phyloP scores from a whole-genome alignment of 805 yeast species.

The Zygotorulaspora sp. region DNA sequence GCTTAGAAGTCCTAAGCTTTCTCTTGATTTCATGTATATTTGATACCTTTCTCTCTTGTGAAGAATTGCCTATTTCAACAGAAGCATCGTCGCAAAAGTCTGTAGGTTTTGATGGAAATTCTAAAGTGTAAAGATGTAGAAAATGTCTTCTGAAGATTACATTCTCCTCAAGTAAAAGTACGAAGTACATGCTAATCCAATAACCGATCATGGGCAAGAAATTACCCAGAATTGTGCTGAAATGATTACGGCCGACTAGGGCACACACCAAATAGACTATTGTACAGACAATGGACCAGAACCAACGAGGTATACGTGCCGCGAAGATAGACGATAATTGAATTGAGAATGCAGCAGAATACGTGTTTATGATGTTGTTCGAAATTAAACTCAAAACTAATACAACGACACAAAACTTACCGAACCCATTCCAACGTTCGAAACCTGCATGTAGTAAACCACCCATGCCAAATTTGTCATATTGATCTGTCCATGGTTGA shows the following conservation, averaged over 20 bases:
- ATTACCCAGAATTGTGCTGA: conserved; percentile 68
- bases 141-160: conserved; percentile 54
- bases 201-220: conserved; percentile 89
- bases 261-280: conserved; percentile 64
- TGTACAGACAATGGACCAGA: conserved; percentile 62
- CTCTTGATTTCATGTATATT: conserved; percentile 22
- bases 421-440: conserved; percentile 67
- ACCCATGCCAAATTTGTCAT: conserved; percentile 61
- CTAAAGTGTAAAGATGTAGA: conserved; percentile 42
- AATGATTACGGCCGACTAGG: conserved; percentile 68
- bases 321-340: conserved; percentile 56
- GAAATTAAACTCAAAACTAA: conserved; percentile 72
- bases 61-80: background rate
- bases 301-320: conserved; percentile 71
- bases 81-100: conserved; percentile 5
- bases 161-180: conserved; percentile 69
- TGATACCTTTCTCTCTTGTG: conserved; percentile 1
- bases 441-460: conserved; percentile 66
- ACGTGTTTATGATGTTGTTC: conserved; percentile 75
- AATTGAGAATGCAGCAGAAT: conserved; percentile 75
- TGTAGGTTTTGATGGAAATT: conserved; percentile 40
- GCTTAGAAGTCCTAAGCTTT: conserved; percentile 23
- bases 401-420: conserved; percentile 67
- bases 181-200: conserved; percentile 80
- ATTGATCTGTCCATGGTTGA: conserved; percentile 54